These are phyloP conservation scores for Globisporangium apiculatum DNA, from an alignment of 352 stramenopile genomes.

Conservation along the genomic window DNA sequence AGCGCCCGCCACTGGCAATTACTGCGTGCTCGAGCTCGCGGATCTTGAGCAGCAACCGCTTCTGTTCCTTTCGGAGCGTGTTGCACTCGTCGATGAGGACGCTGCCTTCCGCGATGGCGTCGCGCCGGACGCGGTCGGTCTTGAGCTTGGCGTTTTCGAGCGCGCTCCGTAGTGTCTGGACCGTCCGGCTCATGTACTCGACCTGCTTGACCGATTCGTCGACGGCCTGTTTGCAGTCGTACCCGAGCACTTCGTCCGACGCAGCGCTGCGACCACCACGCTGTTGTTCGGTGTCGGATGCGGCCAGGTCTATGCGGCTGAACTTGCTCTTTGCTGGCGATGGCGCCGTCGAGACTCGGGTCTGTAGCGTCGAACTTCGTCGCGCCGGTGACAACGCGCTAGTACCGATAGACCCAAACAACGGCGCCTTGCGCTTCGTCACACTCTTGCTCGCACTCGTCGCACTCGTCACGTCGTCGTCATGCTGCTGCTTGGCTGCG, in stretches of 20 bases:
- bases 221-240: constrained; percentile 71
- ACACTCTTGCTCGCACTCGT: constrained; percentile 2
- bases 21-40: constrained; percentile 51
- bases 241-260: constrained; percentile 45
- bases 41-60: constrained; percentile 49
- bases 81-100: constrained; percentile 80
- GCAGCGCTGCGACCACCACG: background rate
- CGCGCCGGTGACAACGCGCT: background rate
- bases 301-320: background rate
- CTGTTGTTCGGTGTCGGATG: background rate
- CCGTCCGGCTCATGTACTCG: constrained; percentile 75
- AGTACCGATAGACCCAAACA: background rate
- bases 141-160: constrained; percentile 69
- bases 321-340: constrained; percentile 7
- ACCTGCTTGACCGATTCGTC: constrained; percentile 74
- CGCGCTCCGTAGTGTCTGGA: constrained; percentile 48
- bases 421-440: background rate
- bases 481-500: background rate
- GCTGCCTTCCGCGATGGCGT: constrained; percentile 71
- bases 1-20: constrained; percentile 10
- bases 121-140: constrained; percentile 52
- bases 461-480: background rate
- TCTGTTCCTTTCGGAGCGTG: constrained; percentile 69
- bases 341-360: constrained; percentile 7
- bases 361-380: background rate